Base-by-base conservation (phyloP, 2,329 filamentous ascomycete genomes). In the Trichoderma oligosporum region DNA sequence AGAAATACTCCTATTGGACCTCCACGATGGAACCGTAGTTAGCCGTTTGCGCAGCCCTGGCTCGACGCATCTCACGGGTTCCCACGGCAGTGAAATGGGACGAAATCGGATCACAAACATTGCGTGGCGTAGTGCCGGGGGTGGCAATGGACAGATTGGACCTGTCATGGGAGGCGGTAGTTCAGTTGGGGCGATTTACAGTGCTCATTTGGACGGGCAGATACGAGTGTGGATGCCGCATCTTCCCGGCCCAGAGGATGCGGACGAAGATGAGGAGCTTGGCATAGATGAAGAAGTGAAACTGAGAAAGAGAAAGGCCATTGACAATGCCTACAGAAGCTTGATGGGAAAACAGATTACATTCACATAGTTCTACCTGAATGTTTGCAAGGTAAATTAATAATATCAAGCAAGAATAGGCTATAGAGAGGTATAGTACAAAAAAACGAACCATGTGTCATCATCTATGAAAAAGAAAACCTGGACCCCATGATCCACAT, bases 181-280 rank as follows among this genome's bases (percentile, higher is more conserved):
- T 60, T 76, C 75, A 18, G 63, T 77, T 4, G 81, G 81, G 0
- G 79, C 75, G 7, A 67, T 97, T 57, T 95, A 91, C 72, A 94
- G 90, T 53, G 87, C 85, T 2, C 91, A 96, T 66, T 79, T 86
- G 3, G 91, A 97, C 68, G 93, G 93, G 0, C 87, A 86, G 52
- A 93, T 97, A 57, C 81, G 87, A 42, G 82, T 83, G 4, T 97
- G 93, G 91, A 79, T 80, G 63, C 88, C 89, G 2, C 75, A 76
- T 33, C 72, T 83, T 5, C 71, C 76, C 1, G 82, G 80, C 4
- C 75, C 73, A 31, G 72, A 82, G 62, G 68, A 81, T 63, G 62
- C 83, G 48, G 77, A 76, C 11, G 76, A 78, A 35, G 74, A 76
- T 11, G 76, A 77, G 3, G 71, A 74, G 14, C 66, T 70, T 4